Evolutionary conservation across 331 rosid genomes (phyloP).

Genomic region (Erythrophleum ivorense): DNA sequence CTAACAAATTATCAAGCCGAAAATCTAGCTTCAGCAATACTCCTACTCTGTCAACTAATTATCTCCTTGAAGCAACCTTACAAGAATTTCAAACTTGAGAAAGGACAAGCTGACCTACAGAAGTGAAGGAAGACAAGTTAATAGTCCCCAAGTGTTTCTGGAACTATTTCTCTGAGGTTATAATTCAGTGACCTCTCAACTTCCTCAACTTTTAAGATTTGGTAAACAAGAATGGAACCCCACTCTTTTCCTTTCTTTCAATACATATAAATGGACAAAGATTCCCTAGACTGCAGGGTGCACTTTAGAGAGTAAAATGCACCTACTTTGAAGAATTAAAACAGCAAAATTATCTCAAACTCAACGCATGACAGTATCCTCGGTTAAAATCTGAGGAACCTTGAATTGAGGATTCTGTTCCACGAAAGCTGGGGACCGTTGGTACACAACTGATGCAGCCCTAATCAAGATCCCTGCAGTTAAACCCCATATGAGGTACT

Average conservation of each 20-base stretch:
- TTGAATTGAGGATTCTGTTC: slow-evolving; percentile 86
- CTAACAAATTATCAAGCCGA: not conserved
- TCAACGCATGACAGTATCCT: slow-evolving; percentile 56
- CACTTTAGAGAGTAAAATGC: not conserved
- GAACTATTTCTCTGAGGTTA: slow-evolving; percentile 15
- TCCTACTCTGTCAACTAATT: not conserved
- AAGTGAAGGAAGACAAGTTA: slow-evolving; percentile 10
- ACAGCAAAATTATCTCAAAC: slow-evolving; percentile 24
- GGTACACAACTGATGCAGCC: slow-evolving; percentile 81
- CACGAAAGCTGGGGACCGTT: slow-evolving; percentile 73
- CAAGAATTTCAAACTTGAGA: not conserved
- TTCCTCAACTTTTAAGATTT: slow-evolving; percentile 10
- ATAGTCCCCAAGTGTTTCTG: slow-evolving; percentile 13
- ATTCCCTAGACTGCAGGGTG: not conserved
- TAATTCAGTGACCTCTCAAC: not conserved
- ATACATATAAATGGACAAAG: slow-evolving; percentile 19
- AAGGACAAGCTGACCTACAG: slow-evolving; percentile 28
- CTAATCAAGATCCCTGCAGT: slow-evolving; percentile 91
- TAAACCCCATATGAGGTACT: slow-evolving; percentile 83
- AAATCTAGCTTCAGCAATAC: not conserved
- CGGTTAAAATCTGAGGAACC: slow-evolving; percentile 55
- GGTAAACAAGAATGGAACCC: slow-evolving; percentile 9
- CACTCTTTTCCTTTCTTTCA: slow-evolving; percentile 40
- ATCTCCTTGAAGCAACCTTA: not conserved
- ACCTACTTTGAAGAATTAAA: not conserved